Percentiles rank a stretch among this genome's conserved stretches.
These are phyloP conservation scores for Balansia obtecta DNA, from an alignment of 2,329 filamentous ascomycete species.

Conservation along the genomic window DNA sequence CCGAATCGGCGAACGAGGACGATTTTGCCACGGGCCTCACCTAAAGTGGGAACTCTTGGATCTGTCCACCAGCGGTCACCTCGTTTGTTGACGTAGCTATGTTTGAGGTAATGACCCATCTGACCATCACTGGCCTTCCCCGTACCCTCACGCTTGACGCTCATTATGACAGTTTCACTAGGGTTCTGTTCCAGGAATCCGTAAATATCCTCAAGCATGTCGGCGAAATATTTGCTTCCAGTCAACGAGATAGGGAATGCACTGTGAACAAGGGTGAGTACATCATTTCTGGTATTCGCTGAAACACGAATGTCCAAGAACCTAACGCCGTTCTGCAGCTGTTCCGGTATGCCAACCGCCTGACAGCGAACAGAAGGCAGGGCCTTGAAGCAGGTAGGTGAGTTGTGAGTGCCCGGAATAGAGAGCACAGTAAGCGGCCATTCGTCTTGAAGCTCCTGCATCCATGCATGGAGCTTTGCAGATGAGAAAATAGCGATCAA, in stretches of 20 bases:
- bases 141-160: constrained; percentile 80
- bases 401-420: constrained; percentile 94
- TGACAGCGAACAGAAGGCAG: constrained; percentile 92
- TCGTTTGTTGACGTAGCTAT: constrained; percentile 52
- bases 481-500: constrained; percentile 58
- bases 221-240: constrained; percentile 65
- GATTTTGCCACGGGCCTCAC: constrained; percentile 69
- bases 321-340: constrained; percentile 81
- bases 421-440: constrained; percentile 69
- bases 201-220: constrained; percentile 59
- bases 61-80: constrained; percentile 64
- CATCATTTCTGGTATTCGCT: constrained; percentile 41
- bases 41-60: constrained; percentile 63
- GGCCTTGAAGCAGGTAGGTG: constrained; percentile 71
- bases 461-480: constrained; percentile 62
- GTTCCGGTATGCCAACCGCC: constrained; percentile 60
- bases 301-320: constrained; percentile 84
- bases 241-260: constrained; percentile 81
- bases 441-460: constrained; percentile 59
- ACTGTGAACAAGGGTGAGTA: constrained; percentile 74
- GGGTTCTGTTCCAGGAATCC: constrained; percentile 67
- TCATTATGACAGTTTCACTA: constrained; percentile 73
- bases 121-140: constrained; percentile 70
- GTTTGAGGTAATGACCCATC: constrained; percentile 58
- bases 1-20: constrained; percentile 73